A percentile compares a stretch with the other conserved stretches of the same genome.
Conservation (phyloP, 1,284 basidiomycete species). For the Leccinum insolens region DNA sequence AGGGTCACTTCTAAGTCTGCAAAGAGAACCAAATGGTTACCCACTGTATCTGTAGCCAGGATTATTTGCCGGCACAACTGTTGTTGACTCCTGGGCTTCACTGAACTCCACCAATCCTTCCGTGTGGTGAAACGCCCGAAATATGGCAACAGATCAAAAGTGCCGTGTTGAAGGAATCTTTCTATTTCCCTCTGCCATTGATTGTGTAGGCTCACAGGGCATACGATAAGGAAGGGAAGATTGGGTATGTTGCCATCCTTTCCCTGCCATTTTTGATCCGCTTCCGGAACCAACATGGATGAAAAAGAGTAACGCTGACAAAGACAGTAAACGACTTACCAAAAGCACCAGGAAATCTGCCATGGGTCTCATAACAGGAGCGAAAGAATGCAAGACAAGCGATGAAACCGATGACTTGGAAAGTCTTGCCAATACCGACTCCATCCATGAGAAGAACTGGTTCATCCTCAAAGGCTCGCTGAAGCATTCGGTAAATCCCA, state of each 20-base stretch:
- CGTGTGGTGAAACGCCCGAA: background rate
- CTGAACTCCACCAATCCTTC: background rate
- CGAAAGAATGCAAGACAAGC: background rate
- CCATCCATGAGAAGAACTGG: background rate
- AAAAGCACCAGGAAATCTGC: background rate
- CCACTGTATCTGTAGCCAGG: background rate
- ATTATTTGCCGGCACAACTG: background rate
- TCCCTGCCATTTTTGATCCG: conserved; percentile 3
- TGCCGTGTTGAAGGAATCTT: background rate
- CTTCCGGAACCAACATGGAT: background rate
- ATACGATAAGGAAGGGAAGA: conserved; percentile 7
- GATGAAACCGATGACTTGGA: background rate
- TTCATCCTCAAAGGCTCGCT: background rate
- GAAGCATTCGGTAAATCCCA: background rate
- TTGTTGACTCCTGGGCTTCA: background rate
- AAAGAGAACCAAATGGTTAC: background rate
- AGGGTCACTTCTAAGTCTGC: background rate
- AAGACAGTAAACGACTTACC: background rate
- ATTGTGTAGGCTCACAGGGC: conserved; percentile 2
- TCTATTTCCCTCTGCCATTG: conserved; percentile 11
- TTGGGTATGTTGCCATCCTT: background rate
- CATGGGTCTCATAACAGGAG: background rate
- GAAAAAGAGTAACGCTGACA: background rate
- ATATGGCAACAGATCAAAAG: conserved; percentile 8
- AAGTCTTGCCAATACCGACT: background rate